Evolutionary conservation across 805 yeast genomes (phyloP), one percentile per base, ranked within the genome.

Genomic region (Alloascoidea africana): DNA sequence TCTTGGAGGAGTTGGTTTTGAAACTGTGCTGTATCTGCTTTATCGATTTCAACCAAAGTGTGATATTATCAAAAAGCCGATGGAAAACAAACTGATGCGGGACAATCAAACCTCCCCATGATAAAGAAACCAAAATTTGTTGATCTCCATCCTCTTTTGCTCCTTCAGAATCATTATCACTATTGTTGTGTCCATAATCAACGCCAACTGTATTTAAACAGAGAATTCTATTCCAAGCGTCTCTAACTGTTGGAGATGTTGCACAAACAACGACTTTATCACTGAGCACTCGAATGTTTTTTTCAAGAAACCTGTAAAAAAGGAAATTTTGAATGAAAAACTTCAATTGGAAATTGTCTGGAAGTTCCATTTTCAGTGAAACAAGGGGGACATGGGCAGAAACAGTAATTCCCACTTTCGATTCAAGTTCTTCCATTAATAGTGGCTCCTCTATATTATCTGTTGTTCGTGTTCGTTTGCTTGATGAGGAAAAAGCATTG

Each of bases 11-110:
- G 34, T 66, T 62, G 8, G 58, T 56, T 23, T 57, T 55, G 43
- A 79, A 60, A 14, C 76, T 69, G 39, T 63, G 62, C 17, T 56
- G 50, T 43, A 78, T 60, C 44, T 79, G 85, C 39, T 63, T 67
- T 3, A 70, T 48, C 0, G 77, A 61, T 45, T 80, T 80, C 33
- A 62, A 59, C 33, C 73, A 55, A 0, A 77, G 67, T 4, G 78
- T 63, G 13, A 76, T 55, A 45, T 75, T 74, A 46, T 79, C 86
- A 48, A 80, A 73, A 8, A 80, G 65, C 15, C 71, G 65, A 53
- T 76, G 77, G 40, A 76, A 68, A 27, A 75, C 60, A 45, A 76
- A 76, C 33, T 69, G 69, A 46, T 75, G 67, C 0, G 89, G 87
- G 34, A 77, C 62, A 16, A 63, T 61, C 34, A 78, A 51, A 38